phyloP scores from a whole-genome alignment of 768 basidiomycete species.

The Russula olivacea region DNA sequence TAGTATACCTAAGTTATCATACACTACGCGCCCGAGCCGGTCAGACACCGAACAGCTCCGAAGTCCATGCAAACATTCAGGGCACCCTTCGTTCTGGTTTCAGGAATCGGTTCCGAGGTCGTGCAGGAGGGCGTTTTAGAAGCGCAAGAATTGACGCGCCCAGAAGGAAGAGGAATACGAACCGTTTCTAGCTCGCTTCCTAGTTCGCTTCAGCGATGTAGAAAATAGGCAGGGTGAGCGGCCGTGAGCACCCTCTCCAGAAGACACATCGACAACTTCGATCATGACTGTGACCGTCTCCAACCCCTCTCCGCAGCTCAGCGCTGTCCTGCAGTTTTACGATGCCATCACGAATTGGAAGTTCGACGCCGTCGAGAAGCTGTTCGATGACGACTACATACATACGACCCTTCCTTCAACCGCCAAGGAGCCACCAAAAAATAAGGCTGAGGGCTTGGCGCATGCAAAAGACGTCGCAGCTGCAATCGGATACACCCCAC shows the following conservation, averaged over 20 bases:
- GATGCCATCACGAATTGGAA: constrained; percentile 5
- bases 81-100: not conserved
- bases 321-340: constrained; percentile 5
- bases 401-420: constrained; percentile 8
- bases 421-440: not conserved
- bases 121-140: not conserved
- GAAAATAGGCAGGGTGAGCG: not conserved
- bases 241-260: too few species aligned
- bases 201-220: not conserved
- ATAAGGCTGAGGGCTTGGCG: constrained; percentile 6
- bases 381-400: constrained; percentile 3
- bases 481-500: not conserved
- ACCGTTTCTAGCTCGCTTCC: not conserved
- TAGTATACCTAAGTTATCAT: too few species aligned
- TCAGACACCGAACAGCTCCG: too few species aligned
- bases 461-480: not conserved
- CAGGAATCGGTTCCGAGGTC: not conserved
- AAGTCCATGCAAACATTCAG: not conserved
- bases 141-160: too few species aligned
- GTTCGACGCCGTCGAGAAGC: not conserved
- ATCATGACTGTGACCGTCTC: not conserved
- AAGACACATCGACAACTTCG: not conserved
- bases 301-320: constrained; percentile 13
- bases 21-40: too few species aligned
- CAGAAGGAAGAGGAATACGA: not conserved